phyloP scores from a whole-genome alignment of 176 grass and related monocot species.

The Miscanthus lutarioriparius region DNA sequence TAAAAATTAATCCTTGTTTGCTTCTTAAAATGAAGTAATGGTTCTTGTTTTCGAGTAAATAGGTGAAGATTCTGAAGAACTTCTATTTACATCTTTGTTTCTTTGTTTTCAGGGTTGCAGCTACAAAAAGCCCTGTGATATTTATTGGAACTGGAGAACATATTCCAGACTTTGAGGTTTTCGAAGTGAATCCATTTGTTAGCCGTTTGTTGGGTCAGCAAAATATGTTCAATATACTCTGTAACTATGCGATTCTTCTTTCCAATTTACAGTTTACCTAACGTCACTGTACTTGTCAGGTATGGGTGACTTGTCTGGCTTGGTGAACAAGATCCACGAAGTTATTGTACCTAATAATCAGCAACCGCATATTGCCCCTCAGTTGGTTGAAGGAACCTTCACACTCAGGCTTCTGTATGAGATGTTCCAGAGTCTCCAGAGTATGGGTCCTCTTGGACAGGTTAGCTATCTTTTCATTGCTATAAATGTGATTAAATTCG shows the following conservation, averaged over 20 bases:
- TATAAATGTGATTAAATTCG: slow-evolving; percentile 9
- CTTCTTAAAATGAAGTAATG: not conserved
- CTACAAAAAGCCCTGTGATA: slow-evolving; percentile 87
- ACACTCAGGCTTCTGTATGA: slow-evolving; percentile 74
- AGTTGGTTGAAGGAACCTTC: slow-evolving; percentile 74
- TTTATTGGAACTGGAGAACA: slow-evolving; percentile 98
- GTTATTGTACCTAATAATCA: slow-evolving; percentile 68
- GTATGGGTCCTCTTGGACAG: slow-evolving; percentile 87
- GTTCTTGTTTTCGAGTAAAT: not conserved
- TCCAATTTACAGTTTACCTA: slow-evolving; percentile 15
- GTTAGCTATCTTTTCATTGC: slow-evolving; percentile 27
- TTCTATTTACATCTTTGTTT: not conserved
- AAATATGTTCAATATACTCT: slow-evolving; percentile 13
- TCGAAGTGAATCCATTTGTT: slow-evolving; percentile 92
- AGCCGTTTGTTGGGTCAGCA: slow-evolving; percentile 78
- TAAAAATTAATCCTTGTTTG: not conserved
- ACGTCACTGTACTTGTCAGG: slow-evolving; percentile 33
- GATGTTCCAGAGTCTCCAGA: slow-evolving; percentile 77
- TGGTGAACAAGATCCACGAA: slow-evolving; percentile 82
- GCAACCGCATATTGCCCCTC: slow-evolving; percentile 51
- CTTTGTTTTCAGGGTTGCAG: slow-evolving; percentile 64
- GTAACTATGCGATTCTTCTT: slow-evolving; percentile 1
- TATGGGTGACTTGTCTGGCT: slow-evolving; percentile 84
- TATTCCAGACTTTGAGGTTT: slow-evolving; percentile 84
- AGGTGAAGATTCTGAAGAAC: not conserved